Conservation (phyloP, 352 stramenopile genomes). For the Thalassiosira hispida region DNA sequence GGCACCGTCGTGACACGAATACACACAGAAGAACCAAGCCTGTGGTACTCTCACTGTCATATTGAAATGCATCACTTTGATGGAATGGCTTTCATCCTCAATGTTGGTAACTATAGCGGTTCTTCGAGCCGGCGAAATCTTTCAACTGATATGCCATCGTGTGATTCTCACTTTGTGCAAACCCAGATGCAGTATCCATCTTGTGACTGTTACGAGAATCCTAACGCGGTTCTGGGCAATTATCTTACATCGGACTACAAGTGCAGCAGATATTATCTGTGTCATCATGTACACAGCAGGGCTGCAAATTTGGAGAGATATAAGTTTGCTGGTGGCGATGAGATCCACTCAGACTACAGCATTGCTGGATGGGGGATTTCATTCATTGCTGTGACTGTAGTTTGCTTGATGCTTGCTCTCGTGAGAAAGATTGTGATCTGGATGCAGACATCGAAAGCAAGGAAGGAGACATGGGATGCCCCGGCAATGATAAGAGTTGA, state of each 20-base stretch:
- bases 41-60: conserved; percentile 38
- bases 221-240: conserved; percentile 12
- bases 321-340: background rate
- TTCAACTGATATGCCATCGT: conserved; percentile 30
- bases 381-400: background rate
- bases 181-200: conserved; percentile 4
- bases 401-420: background rate
- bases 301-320: conserved; percentile 26
- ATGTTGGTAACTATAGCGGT: conserved; percentile 33
- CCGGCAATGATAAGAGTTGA: background rate
- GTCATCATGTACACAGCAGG: conserved; percentile 10
- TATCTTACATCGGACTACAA: conserved; percentile 21
- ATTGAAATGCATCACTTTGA: conserved; percentile 31
- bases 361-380: conserved; percentile 10
- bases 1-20: conserved; percentile 31
- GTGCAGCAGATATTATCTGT: conserved; percentile 32
- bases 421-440: background rate
- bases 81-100: conserved; percentile 39
- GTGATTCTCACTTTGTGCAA: conserved; percentile 6
- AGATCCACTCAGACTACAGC: conserved; percentile 12
- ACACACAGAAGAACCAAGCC: background rate
- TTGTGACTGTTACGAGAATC: conserved; percentile 33
- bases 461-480: background rate
- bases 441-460: background rate
- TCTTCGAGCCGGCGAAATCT: conserved; percentile 4